These are phyloP conservation scores for Candida palmyrensis DNA, from an alignment of 805 yeast species.

Conservation along the genomic window DNA sequence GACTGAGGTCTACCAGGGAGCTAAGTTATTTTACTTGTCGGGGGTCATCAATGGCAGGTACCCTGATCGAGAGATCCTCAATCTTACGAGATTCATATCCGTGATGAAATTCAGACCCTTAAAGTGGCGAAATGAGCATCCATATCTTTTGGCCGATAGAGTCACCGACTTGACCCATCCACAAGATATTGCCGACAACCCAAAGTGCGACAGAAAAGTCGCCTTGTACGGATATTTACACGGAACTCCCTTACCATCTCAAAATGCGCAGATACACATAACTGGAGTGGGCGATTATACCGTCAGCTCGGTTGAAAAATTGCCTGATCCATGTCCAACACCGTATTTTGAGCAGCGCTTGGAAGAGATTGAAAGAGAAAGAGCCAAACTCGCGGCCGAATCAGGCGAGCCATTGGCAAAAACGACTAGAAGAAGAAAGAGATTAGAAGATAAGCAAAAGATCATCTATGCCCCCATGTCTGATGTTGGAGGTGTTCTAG, in stretches of 20 bases:
- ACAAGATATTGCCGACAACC: conserved; percentile 65
- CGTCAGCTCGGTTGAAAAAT: conserved; percentile 71
- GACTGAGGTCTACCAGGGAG: conserved; percentile 99
- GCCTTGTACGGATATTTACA: conserved; percentile 93
- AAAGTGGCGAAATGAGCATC: conserved; percentile 99
- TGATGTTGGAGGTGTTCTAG: conserved; percentile 97
- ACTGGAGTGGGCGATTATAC: conserved; percentile 94
- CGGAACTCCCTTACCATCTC: conserved; percentile 77
- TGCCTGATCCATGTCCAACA: conserved; percentile 99
- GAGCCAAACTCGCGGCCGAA: conserved; percentile 58
- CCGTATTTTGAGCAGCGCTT: conserved; percentile 85
- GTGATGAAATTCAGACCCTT: conserved; percentile 99
- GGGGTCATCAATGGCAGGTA: conserved; percentile 97
- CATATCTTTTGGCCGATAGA: conserved; percentile 87
- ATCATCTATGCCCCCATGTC: conserved; percentile 98
- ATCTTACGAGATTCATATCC: conserved; percentile 84
- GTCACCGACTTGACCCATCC: conserved; percentile 95
- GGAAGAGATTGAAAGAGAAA: conserved; percentile 76
- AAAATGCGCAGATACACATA: conserved; percentile 76
- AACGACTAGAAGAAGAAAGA: conserved; percentile 65
- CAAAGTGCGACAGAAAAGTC: conserved; percentile 81
- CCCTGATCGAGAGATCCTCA: conserved; percentile 93
- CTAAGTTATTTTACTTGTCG: conserved; percentile 86
- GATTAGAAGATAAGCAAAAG: conserved; percentile 91
- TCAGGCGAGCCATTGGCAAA: conserved; percentile 51